Evolutionary conservation across 768 basidiomycete species (phyloP).

Genomic region (Clitopilus hobsonii): DNA sequence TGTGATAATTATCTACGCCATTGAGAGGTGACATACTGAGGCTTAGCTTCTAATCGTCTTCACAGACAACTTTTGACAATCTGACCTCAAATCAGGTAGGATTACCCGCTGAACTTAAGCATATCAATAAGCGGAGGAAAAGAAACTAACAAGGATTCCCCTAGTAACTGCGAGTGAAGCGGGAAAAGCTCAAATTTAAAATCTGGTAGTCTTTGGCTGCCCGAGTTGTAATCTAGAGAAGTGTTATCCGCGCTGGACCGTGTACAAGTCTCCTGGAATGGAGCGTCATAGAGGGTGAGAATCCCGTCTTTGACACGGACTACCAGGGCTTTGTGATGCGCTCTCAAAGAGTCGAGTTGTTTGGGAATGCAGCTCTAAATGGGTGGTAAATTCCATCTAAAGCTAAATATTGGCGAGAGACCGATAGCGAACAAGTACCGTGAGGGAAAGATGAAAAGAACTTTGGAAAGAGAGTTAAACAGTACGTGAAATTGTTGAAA

Average conservation of each 20-base stretch:
- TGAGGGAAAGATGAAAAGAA: conserved; percentile 82
- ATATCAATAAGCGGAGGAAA: conserved; percentile 90
- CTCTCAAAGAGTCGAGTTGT: conserved; percentile 81
- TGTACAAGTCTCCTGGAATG: conserved; percentile 79
- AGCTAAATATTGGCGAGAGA: conserved; percentile 80
- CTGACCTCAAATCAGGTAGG: conserved; percentile 79
- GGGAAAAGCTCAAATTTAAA: conserved; percentile 83
- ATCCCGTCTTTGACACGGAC: conserved; percentile 58
- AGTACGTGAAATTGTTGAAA: conserved; percentile 80
- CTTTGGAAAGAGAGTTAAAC: conserved; percentile 79
- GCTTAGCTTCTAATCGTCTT: conserved; percentile 1
- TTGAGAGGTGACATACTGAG: background rate
- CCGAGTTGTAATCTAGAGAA: conserved; percentile 81
- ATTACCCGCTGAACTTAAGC: conserved; percentile 86
- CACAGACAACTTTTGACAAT: conserved; percentile 3
- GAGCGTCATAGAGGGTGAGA: conserved; percentile 78
- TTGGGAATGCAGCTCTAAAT: conserved; percentile 83
- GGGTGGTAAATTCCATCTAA: conserved; percentile 85
- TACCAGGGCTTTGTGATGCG: conserved; percentile 61
- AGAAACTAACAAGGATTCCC: conserved; percentile 90
- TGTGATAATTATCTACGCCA: conserved; percentile 6
- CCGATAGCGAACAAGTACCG: conserved; percentile 82
- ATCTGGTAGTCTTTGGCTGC: conserved; percentile 63
- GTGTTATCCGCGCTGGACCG: conserved; percentile 64
- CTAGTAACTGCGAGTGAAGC: conserved; percentile 85